These are phyloP conservation scores for Ceratocystis albifundus DNA, from an alignment of 2,329 filamentous ascomycete species.

Conservation along the genomic window DNA sequence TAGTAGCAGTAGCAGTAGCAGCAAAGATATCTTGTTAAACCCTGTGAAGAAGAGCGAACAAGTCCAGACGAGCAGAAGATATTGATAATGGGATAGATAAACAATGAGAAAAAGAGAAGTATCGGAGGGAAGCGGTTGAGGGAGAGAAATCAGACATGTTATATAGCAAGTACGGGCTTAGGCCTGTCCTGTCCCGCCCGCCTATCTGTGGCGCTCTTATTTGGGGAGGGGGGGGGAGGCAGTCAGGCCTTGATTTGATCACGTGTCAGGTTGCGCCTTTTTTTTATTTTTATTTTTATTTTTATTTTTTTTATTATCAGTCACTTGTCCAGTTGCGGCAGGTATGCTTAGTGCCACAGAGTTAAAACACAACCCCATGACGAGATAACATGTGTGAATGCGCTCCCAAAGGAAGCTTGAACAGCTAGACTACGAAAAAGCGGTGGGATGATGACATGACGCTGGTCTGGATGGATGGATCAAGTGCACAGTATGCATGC, in stretches of 20 bases:
- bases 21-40: neutral
- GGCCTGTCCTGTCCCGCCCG: too few species aligned
- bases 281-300: too few species aligned
- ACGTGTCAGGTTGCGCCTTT: neutral
- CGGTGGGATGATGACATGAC: neutral
- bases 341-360: neutral
- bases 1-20: neutral
- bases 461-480: too few species aligned
- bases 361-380: neutral
- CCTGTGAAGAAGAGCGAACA: neutral
- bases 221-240: too few species aligned
- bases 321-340: neutral
- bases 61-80: neutral
- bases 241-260: neutral
- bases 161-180: slow-evolving; percentile 2
- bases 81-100: neutral
- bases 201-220: neutral
- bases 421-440: neutral
- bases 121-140: too few species aligned
- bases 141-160: neutral
- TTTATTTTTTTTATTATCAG: too few species aligned
- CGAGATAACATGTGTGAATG: neutral
- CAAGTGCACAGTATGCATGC: neutral
- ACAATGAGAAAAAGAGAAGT: neutral
- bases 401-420: neutral